Percentiles rank a stretch among this genome's conserved stretches.
Conservation (phyloP, 2,329 filamentous ascomycete genomes). For the Colletotrichum sp. region DNA sequence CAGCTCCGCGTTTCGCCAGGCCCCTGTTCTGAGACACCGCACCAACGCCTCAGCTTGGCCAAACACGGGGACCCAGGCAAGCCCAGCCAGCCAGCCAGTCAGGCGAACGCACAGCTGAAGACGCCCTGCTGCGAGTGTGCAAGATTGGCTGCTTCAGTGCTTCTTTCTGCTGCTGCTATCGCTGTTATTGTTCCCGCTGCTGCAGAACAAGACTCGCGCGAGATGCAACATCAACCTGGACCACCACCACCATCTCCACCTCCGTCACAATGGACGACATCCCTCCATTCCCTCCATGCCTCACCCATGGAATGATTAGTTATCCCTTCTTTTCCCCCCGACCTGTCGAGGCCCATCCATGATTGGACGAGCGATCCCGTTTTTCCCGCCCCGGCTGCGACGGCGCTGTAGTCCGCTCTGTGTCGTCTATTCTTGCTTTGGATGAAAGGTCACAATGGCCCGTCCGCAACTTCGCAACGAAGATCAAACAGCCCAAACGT, state of each 20-base stretch:
- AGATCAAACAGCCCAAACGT: constrained; percentile 20
- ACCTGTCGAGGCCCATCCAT: background rate
- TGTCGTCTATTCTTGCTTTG: constrained; percentile 19
- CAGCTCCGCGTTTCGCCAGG: background rate
- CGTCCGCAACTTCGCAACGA: constrained; percentile 12
- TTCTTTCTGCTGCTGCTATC: background rate
- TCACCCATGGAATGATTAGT: background rate
- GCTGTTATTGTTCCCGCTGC: background rate
- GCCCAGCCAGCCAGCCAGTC: background rate
- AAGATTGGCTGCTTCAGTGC: background rate
- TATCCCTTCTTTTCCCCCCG: background rate
- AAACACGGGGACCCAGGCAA: background rate
- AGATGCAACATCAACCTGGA: background rate
- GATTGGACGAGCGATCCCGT: background rate
- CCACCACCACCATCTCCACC: background rate
- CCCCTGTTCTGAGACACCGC: constrained; percentile 21
- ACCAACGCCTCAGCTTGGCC: constrained; percentile 14
- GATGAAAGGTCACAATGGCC: background rate
- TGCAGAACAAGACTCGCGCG: background rate
- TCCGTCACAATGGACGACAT: background rate
- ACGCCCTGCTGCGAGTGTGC: background rate
- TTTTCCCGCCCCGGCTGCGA: background rate
- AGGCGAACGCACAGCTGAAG: background rate
- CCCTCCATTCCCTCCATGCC: background rate
- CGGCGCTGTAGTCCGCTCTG: background rate